Evolutionary conservation across 495 filamentous ascomycete genomes (phyloP), one percentile per base, ranked within the genome.

Genomic region (Penicillium coffeae): DNA sequence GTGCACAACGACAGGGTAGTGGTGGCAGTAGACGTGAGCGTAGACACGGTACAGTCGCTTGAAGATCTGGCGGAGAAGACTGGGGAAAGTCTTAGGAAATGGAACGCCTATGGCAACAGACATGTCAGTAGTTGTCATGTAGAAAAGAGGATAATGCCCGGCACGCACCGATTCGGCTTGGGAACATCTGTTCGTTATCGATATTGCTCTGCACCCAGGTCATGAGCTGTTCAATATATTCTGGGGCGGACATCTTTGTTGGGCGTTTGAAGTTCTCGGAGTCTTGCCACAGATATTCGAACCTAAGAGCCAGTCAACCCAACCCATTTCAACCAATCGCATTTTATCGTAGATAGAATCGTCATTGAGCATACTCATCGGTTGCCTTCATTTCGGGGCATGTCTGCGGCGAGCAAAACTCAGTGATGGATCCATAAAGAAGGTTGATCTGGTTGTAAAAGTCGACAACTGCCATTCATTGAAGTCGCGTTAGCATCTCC

Each of bases 401-500:
- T 43, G 90, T 88, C 56, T 88, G 87, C 20, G 93, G 93, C 19
- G 93, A 97, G 74, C 93, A 98, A 71, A 97, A 98, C 60, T 98
- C 93, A 45, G 93, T 98, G 64, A 98, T 96, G 47, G 93, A 91
- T 50, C 93, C 93, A 68, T 98, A 98, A 45, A 98, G 86, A 20
- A 98, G 83, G 72, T 98, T 98, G 68, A 97, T 93, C 68, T 98
- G 93, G 72, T 97, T 98, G 82, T 97, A 98, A 71, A 98, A 98
- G 68, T 98, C 93, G 72, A 98, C 93, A 62, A 98, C 92, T 95
- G 56, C 37, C 38, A 34, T 22, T 30, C 21, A 22, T 20, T 48
- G 25, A 19, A 33, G 21, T n/a, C n/a, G 6, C 3, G 22, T 55
- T 33, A 56, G 50, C 34, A 44, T 42, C 8, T 22, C 33, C 16